phyloP scores from a whole-genome alignment of 345 rosid species.

The Sisymbrium irio region DNA sequence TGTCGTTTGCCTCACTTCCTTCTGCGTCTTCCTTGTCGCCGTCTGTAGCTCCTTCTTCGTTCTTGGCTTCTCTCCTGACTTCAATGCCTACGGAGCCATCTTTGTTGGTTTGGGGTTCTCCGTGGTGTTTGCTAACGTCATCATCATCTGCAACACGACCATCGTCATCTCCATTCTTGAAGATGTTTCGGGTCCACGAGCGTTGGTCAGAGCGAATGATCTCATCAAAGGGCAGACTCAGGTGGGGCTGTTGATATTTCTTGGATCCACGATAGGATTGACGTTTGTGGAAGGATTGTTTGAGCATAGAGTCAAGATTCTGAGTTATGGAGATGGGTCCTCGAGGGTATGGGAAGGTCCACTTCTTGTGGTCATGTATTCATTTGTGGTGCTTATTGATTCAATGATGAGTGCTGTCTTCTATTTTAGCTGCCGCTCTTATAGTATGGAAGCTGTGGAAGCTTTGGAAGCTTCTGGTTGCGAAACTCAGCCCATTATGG shows the following conservation, averaged over 20 bases:
- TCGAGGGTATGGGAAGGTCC: constrained; percentile 96
- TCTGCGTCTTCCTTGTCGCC: constrained; percentile 59
- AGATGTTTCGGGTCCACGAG: constrained; percentile 77
- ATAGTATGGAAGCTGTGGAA: constrained; percentile 35
- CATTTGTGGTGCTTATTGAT: constrained; percentile 82
- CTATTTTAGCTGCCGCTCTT: constrained; percentile 82
- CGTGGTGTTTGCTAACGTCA: constrained; percentile 69
- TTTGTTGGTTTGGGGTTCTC: constrained; percentile 66
- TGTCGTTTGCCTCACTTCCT: constrained; percentile 58
- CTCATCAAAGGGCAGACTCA: constrained; percentile 86
- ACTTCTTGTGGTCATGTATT: constrained; percentile 76
- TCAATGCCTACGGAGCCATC: constrained; percentile 54
- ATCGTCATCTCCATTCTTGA: constrained; percentile 74
- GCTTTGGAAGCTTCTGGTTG: constrained; percentile 25
- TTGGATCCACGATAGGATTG: constrained; percentile 79
- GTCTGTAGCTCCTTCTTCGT: constrained; percentile 53
- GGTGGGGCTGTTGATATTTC: constrained; percentile 77
- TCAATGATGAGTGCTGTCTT: constrained; percentile 85
- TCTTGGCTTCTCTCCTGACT: constrained; percentile 53
- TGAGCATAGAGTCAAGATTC: constrained; percentile 81
- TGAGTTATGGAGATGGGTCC: constrained; percentile 93
- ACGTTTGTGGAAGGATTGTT: constrained; percentile 82
- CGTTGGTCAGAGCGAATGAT: constrained; percentile 60
- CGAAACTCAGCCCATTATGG: not conserved
- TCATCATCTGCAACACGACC: constrained; percentile 68